Conservation (phyloP, 2,329 filamentous ascomycete genomes). For the Metarhizium brunneum region DNA sequence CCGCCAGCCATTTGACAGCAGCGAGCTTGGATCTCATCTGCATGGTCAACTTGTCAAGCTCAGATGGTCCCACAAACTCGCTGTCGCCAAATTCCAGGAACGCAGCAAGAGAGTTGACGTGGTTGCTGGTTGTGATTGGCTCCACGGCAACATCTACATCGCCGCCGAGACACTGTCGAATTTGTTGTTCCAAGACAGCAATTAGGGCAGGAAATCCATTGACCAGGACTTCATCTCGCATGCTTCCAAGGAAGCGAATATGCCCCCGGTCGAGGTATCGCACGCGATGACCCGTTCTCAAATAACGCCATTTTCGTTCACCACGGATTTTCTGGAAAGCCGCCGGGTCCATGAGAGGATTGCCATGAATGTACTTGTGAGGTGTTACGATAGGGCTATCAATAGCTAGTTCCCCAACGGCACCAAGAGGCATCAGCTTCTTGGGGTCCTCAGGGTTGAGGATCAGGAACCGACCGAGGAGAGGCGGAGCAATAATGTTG, state of each 20-base stretch:
- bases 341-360: constrained; percentile 16
- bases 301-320: constrained; percentile 24
- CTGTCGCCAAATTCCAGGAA: constrained; percentile 39
- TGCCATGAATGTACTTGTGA: constrained; percentile 24
- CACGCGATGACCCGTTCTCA: constrained; percentile 42
- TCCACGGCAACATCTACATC: constrained; percentile 41
- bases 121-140: constrained; percentile 34
- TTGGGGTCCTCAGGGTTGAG: constrained; percentile 42
- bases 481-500: constrained; percentile 35
- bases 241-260: constrained; percentile 37
- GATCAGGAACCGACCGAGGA: constrained; percentile 41
- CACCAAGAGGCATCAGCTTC: constrained; percentile 42
- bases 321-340: constrained; percentile 11
- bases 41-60: constrained; percentile 26
- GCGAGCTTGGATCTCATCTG: constrained; percentile 34
- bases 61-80: constrained; percentile 26
- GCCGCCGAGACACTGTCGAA: constrained; percentile 36
- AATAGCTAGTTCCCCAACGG: constrained; percentile 49
- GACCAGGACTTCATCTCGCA: constrained; percentile 30
- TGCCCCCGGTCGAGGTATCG: constrained; percentile 38
- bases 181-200: constrained; percentile 35
- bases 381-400: constrained; percentile 35
- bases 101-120: constrained; percentile 32
- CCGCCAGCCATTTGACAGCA: constrained; percentile 33
- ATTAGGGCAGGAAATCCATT: constrained; percentile 30